Base-by-base conservation (phyloP, 2,329 filamentous ascomycete genomes). In the Zalaria obscura region DNA sequence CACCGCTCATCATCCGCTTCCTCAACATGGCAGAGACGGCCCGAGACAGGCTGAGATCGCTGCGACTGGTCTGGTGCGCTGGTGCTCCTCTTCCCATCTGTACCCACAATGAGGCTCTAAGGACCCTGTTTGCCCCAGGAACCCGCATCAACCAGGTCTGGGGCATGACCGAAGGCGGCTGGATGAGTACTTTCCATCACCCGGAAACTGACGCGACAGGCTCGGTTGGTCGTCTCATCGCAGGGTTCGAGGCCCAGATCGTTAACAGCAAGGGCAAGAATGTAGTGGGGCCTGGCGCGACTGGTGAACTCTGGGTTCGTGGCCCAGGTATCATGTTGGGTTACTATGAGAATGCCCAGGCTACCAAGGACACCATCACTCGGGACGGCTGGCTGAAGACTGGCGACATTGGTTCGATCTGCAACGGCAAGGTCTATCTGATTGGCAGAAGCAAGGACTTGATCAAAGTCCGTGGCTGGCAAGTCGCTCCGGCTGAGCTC, bases 131-230 rank as follows among this genome's bases (percentile, higher is more conserved):
- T 33, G 51, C 61, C 26, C 47, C 48, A 1, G 53, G 62, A 28
- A 65, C 67, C 0, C 56, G 58, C 11, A 59, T 72, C 9, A 59
- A 58, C 6, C 68, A 70, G 44, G 60, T 71, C 32, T 75, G 67
- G 64, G 72, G 72, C 1, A 72, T 73, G 65, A 74, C 71, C 0
- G 72, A 75, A 45, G 52, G 53, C 2, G 53, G 61, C 54, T 49
- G 71, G 71, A 42, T 62, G 56, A 49, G 60, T 48, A 59, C 54
- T 3, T 64, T 67, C 50, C 62, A 65, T 41, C 60, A 57, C 40
- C 48, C 48, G 2, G 56, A 66, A 40, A 52, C 56, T 9, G 66
- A 68, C 36, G 50, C 55, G 10, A 61, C 62, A 4, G 68, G 62
- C 25, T 70, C 68, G 35, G 65, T 75, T 5, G 71, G 71, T 4